Evolutionary conservation across 345 rosid genomes (phyloP), one percentile per base, ranked within the genome.

Genomic region (rapeseed (Brassica napus)): DNA sequence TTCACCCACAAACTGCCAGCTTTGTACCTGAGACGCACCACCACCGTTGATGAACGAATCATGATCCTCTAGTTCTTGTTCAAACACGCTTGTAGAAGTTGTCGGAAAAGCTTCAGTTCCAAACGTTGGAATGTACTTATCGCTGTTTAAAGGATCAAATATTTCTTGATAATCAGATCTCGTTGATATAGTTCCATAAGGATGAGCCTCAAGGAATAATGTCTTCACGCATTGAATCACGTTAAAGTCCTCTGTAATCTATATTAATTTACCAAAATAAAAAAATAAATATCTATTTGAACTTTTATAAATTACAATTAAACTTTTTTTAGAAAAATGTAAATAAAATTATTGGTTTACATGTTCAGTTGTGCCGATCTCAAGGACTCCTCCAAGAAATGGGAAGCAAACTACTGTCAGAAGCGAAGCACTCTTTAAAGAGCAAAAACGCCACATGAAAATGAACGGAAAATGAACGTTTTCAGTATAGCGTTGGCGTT

Each of bases 361-460:
- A 91, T 30, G 81, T 65, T 96, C 97, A 71, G 98, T 88, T 23
- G 85, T 86, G 35, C 99, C 98, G 10, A 96, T 79, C 85, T 96
- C 99, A 55, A 93, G 75, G 52, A 92, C 94, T 65, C 98, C 98
- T 78, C 89, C 87, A 42, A 85, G 79, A 79, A 81, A 88, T 3
- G 91, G 97, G 71, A 96, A 96, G 92, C 98, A 90, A 67, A 86
- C 91, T 2, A 92, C 88, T 11, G 98, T 93, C 85, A 90, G 97
- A 78, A 84, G 82, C 3, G 71, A 47, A 69, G 99, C 99, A 69
- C 99, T 95, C 99, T 95, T 62, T 6, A 57, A 35, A 37, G 26
- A 32, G 16, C 83, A 77, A 66, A 77, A 73, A 65, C 68, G 63
- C 57, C 55, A 42, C 68, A 68, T 62, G 59, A 69, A 62, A 61